Conservation (phyloP, 2,329 filamentous ascomycete genomes). For the Venturia oleaginea region DNA sequence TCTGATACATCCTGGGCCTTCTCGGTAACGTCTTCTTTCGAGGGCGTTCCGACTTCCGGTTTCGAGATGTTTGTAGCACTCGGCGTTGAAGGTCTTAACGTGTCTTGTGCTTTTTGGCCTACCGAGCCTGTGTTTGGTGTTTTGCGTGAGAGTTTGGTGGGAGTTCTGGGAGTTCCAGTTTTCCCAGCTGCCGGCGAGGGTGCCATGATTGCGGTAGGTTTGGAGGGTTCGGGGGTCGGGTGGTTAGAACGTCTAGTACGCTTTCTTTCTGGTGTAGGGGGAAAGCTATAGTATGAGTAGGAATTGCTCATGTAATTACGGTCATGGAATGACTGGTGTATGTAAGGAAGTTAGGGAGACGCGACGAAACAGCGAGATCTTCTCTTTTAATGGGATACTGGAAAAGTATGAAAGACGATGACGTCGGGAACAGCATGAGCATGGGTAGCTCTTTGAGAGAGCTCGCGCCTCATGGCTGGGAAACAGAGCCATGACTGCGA, state of each 20-base stretch:
- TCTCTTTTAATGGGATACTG: slow-evolving; percentile 7
- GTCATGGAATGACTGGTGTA: slow-evolving; percentile 7
- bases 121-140: slow-evolving; percentile 28
- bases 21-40: slow-evolving; percentile 23
- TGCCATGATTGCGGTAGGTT: slow-evolving; percentile 32
- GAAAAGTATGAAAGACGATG: slow-evolving; percentile 2
- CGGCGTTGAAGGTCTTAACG: slow-evolving; percentile 17
- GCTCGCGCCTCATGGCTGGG: slow-evolving; percentile 10
- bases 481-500: background rate
- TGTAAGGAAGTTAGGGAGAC: background rate
- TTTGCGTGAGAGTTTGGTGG: slow-evolving; percentile 42
- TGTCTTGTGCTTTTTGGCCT: slow-evolving; percentile 28
- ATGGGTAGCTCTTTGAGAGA: slow-evolving; percentile 5
- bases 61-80: slow-evolving; percentile 22
- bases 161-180: slow-evolving; percentile 39
- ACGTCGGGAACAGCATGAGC: background rate
- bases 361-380: slow-evolving; percentile 1
- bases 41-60: slow-evolving; percentile 28
- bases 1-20: slow-evolving; percentile 24
- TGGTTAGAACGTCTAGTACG: background rate
- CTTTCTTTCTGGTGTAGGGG: slow-evolving; percentile 14
- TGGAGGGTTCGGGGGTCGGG: background rate
- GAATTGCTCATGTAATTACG: slow-evolving; percentile 15
- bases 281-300: slow-evolving; percentile 15
- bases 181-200: slow-evolving; percentile 43